Conservation (phyloP, 73 alveolate genomes). For the Paramecium biaurelia region DNA sequence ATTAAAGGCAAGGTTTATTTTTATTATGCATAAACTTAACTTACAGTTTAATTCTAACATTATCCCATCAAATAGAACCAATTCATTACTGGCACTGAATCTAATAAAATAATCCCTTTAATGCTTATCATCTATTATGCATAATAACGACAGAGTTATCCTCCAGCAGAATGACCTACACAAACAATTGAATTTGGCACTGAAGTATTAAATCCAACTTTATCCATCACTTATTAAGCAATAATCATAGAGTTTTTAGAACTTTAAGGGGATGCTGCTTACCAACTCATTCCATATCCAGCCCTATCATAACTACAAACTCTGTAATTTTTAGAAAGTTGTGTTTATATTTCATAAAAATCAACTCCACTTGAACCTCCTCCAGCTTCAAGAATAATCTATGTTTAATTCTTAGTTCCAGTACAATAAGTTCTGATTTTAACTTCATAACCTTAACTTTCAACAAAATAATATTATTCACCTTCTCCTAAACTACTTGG, state of each 20-base stretch:
- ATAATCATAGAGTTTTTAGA: neutral
- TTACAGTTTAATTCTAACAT: slow-evolving; percentile 23
- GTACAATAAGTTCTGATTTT: slow-evolving; percentile 60
- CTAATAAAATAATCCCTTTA: slow-evolving; percentile 45
- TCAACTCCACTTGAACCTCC: slow-evolving; percentile 65
- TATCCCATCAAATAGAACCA: slow-evolving; percentile 59
- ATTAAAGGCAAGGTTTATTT: neutral
- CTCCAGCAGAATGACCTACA: slow-evolving; percentile 67
- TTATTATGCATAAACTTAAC: neutral
- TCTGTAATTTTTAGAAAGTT: neutral
- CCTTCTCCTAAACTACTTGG: slow-evolving; percentile 4
- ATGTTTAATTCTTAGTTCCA: neutral
- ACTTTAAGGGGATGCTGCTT: slow-evolving; percentile 53
- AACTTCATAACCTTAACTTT: slow-evolving; percentile 27
- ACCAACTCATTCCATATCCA: slow-evolving; percentile 68
- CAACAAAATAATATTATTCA: slow-evolving; percentile 2
- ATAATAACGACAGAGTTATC: slow-evolving; percentile 56
- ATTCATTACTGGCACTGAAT: slow-evolving; percentile 60
- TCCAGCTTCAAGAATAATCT: slow-evolving; percentile 59
- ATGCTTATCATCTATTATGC: neutral
- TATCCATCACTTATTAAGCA: neutral
- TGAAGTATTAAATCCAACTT: neutral
- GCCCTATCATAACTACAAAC: slow-evolving; percentile 68
- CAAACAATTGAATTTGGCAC: slow-evolving; percentile 18
- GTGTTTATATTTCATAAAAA: slow-evolving; percentile 49